phyloP scores from a whole-genome alignment of 768 basidiomycete species.

The Lyophyllum shimeji region DNA sequence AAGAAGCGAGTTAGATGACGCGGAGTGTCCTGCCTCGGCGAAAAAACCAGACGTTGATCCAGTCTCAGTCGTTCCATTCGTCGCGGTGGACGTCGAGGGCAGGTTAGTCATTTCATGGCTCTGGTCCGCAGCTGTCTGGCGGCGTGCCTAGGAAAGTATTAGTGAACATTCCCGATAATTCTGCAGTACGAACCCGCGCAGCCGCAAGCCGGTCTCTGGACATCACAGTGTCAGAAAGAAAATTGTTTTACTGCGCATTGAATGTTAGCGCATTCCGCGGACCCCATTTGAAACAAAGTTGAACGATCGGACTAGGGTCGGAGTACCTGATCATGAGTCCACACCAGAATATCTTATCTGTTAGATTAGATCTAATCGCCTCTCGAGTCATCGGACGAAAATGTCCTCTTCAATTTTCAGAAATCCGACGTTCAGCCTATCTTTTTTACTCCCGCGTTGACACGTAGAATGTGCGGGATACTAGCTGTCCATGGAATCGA shows the following conservation, averaged over 20 bases:
- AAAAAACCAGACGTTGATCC: slow-evolving; percentile 30
- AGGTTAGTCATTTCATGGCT: slow-evolving; percentile 32
- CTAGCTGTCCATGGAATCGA: slow-evolving; percentile 81
- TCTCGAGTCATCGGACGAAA: slow-evolving; percentile 19
- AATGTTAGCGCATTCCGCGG: no score
- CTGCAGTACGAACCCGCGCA: slow-evolving; percentile 28
- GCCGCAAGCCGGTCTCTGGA: slow-evolving; percentile 40
- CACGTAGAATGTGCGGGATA: slow-evolving; percentile 83
- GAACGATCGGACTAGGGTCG: no score
- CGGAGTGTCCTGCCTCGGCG: slow-evolving; percentile 28
- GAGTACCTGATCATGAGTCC: no score
- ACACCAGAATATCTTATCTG: slow-evolving; percentile 20
- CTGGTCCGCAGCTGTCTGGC: slow-evolving; percentile 21
- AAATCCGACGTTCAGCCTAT: slow-evolving; percentile 12
- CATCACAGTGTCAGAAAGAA: slow-evolving; percentile 19
- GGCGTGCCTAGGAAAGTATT: slow-evolving; percentile 27
- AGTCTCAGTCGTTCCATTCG: slow-evolving; percentile 4
- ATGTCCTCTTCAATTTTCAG: slow-evolving; percentile 7
- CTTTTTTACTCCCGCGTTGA: slow-evolving; percentile 9
- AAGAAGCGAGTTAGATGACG: not conserved
- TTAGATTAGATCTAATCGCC: slow-evolving; percentile 11
- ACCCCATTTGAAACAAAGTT: not conserved
- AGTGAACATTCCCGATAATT: not conserved
- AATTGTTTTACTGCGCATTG: slow-evolving; percentile 4
- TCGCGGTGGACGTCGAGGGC: not conserved